Evolutionary conservation across 345 rosid genomes (phyloP).

Genomic region (Gossypium arboreum): DNA sequence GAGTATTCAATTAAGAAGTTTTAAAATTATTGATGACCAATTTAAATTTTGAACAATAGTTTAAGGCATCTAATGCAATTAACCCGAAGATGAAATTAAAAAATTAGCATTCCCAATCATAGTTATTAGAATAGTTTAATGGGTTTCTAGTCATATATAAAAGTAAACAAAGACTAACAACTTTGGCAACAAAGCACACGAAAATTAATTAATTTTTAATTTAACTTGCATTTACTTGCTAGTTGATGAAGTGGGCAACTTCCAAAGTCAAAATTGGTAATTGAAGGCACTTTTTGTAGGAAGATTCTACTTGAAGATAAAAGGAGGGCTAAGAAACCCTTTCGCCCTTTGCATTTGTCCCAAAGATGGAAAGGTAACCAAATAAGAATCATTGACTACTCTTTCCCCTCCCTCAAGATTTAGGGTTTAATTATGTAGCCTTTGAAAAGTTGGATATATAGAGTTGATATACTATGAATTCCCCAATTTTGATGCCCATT

Average conservation of each 20-base stretch:
- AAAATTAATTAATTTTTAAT: neutral
- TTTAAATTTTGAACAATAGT: no score
- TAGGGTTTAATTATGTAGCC: neutral
- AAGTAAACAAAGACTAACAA: neutral
- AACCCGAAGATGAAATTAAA: no score
- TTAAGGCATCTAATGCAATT: no score
- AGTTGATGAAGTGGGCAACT: slow-evolving; percentile 18
- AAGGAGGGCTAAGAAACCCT: neutral
- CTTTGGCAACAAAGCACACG: neutral
- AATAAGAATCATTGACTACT: neutral
- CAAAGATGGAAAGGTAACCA: neutral
- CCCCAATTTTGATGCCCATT: no score
- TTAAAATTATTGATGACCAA: no score
- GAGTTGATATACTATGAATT: no score
- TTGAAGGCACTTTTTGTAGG: slow-evolving; percentile 22
- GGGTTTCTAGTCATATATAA: no score
- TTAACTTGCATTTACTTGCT: neutral
- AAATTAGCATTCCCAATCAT: no score
- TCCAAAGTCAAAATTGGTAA: slow-evolving; percentile 23
- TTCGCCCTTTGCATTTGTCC: neutral
- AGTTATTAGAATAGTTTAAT: no score
- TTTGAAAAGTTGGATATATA: no score
- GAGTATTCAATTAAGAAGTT: no score
- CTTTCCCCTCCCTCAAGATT: neutral
- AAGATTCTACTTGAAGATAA: slow-evolving; percentile 22